Conservation (phyloP, 257 asterid genomes). For the Solanum ossicruentum region DNA sequence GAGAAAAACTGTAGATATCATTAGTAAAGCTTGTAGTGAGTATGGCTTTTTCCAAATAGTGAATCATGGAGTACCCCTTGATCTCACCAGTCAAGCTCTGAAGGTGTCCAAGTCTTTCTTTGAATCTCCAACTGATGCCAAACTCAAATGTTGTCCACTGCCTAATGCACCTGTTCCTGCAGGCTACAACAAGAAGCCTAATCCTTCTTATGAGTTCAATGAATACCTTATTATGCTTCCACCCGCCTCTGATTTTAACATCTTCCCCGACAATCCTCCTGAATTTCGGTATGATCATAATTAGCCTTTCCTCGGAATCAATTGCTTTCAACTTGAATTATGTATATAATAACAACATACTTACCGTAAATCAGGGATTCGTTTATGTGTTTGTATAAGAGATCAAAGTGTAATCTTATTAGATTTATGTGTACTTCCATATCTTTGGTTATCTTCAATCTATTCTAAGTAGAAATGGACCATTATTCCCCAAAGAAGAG, state of each 20-base stretch:
- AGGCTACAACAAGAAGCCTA: conserved; percentile 41
- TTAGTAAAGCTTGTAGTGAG: conserved; percentile 28
- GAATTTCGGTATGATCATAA: not conserved
- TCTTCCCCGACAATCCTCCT: conserved; percentile 18
- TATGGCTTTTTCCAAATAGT: conserved; percentile 36
- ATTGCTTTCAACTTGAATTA: not conserved
- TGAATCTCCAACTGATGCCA: conserved; percentile 20
- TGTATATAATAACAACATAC: not conserved
- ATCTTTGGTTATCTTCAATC: too few relatives aligned
- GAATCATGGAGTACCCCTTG: conserved; percentile 38
- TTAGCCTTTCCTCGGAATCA: not conserved
- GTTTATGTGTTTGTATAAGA: not conserved
- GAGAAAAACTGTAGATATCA: conserved; percentile 9
- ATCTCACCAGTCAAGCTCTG: conserved; percentile 22
- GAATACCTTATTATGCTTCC: conserved; percentile 38
- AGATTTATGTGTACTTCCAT: not conserved
- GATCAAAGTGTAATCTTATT: not conserved
- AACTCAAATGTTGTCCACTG: conserved; percentile 15
- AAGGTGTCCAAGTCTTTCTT: conserved; percentile 22
- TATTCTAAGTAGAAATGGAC: too few relatives aligned
- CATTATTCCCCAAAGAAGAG: too few relatives aligned
- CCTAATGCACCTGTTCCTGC: conserved; percentile 31
- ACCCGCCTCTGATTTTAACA: conserved; percentile 14
- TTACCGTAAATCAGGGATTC: not conserved
- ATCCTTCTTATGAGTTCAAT: conserved; percentile 23